Conservation (phyloP, 768 basidiomycete genomes). For the Termitomyces sp. region DNA sequence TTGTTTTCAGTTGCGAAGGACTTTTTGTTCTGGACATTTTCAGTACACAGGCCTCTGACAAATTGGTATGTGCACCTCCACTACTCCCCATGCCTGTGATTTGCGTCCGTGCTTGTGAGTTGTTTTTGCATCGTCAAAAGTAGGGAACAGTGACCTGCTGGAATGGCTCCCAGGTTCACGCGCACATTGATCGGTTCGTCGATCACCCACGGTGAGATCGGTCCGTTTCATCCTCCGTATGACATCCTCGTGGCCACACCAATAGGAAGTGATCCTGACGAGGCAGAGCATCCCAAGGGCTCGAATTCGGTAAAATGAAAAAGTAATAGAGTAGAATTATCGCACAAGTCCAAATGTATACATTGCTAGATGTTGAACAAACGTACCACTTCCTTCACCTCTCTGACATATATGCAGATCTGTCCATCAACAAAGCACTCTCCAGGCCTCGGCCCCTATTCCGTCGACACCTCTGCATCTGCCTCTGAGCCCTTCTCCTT, state of each 20-base stretch:
- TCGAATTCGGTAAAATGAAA: neutral
- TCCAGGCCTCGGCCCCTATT: neutral
- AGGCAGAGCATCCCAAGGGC: neutral
- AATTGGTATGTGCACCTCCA: too few species aligned
- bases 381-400: neutral
- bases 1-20: too few species aligned
- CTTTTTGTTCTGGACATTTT: neutral
- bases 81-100: neutral
- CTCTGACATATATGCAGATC: neutral
- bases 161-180: neutral
- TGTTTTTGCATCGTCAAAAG: neutral
- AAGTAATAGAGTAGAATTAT: neutral
- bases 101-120: neutral
- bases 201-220: neutral
- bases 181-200: neutral
- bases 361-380: conserved; percentile 1
- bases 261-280: neutral
- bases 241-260: neutral
- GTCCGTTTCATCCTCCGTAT: neutral
- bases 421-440: neutral
- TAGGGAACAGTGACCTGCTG: neutral
- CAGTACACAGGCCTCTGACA: neutral
- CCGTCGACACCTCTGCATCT: neutral
- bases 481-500: conserved; percentile 15
- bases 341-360: conserved; percentile 7